These are phyloP conservation scores for Rosa chinensis DNA, from an alignment of 306 rosid species.

Conservation along the genomic window DNA sequence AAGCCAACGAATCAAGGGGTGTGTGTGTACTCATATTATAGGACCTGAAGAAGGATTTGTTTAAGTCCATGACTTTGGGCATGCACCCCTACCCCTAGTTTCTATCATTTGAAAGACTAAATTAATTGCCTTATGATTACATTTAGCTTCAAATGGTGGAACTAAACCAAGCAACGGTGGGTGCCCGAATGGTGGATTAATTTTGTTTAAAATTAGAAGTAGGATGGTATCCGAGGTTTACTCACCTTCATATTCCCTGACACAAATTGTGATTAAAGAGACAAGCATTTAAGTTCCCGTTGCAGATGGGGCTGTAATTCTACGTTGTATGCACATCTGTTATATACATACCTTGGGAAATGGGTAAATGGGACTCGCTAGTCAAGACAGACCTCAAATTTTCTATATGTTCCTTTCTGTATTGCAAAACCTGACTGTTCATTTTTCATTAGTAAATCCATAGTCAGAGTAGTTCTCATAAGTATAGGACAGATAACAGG, in stretches of 20 bases:
- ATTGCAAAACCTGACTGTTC: not conserved
- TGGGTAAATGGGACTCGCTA: slow-evolving; percentile 15
- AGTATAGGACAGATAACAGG: not conserved
- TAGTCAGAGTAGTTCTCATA: not conserved
- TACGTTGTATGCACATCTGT: slow-evolving; percentile 38
- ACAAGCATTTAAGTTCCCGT: slow-evolving; percentile 49
- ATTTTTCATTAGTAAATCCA: slow-evolving; percentile 7
- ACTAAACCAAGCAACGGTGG: not conserved
- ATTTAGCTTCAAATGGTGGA: not conserved
- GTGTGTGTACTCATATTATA: no score
- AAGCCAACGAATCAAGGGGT: no score
- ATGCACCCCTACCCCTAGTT: not conserved
- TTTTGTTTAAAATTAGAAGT: slow-evolving; percentile 33
- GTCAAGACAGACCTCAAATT: slow-evolving; percentile 26
- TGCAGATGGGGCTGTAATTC: slow-evolving; percentile 56
- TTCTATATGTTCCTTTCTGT: slow-evolving; percentile 5
- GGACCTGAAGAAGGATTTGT: slow-evolving; percentile 9
- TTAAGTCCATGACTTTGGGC: not conserved
- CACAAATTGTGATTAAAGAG: slow-evolving; percentile 45
- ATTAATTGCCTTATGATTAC: not conserved
- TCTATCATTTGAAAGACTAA: not conserved
- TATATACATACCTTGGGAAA: slow-evolving; percentile 32
- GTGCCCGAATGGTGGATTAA: slow-evolving; percentile 4
- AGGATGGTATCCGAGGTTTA: slow-evolving; percentile 63
- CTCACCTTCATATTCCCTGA: slow-evolving; percentile 57